Evolutionary conservation across 2,329 filamentous ascomycete species (phyloP), one percentile per base, ranked within the genome.

Genomic region (Pseudofabraea citricarpa): DNA sequence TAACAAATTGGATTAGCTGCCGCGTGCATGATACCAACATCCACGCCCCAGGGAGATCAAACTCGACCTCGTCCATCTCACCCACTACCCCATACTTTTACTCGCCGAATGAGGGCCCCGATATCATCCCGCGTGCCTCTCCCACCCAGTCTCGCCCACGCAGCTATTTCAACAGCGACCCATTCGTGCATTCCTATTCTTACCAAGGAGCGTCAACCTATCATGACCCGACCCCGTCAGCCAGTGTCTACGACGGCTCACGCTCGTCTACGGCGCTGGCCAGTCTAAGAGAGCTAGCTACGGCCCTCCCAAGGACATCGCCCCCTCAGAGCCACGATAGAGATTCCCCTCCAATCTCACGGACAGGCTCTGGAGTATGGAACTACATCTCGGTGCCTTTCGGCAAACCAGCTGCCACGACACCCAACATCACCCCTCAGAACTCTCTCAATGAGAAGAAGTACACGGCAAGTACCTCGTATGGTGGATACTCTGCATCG

Each of bases 61-160:
- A n/a, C 2, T 45, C 43, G 15, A 37, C 48, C 53, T 54, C 49
- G 29, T 44, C 44, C n/a, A 43, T 42, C 9, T 31, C 51, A 61
- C 59, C 56, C 58, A 64, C 58, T 58, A 56, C 44, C 60, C 57
- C 54, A 44, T 66, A 63, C 52, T 66, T 72, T 47, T 22, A 42
- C 21, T 42, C 65, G 6, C 68, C 64, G 35, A 64, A 71, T 46
- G 65, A 70, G 40, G 77, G 81, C 56, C 76, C 72, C 54, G 79
- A 83, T 59, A 83, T 83, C 52, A 73, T 83, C 50, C 79, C 79
- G 39, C 75, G 77, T 47, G 78, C 79, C 26, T 80, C 78, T 9
- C 79, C 79, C 10, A 83, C 79, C 13, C 72, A 78, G 46, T 77
- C 77, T 33, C 74, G 65, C 73, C 77, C 40, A 72, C 70, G 58